Base-by-base conservation (phyloP, 768 basidiomycete genomes). In the Psilocybe azurescens region DNA sequence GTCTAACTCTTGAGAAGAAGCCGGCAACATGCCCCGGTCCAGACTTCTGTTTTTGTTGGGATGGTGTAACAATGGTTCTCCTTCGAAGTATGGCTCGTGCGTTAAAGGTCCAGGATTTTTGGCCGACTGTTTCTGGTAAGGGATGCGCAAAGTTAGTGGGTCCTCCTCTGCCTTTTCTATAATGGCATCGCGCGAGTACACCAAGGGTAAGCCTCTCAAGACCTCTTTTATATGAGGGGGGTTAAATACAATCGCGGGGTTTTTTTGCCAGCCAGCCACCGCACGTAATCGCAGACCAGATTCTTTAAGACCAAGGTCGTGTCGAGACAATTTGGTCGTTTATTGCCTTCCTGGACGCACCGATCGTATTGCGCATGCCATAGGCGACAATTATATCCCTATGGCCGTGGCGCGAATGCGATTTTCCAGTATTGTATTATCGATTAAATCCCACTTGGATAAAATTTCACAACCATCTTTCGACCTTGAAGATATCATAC, bases 331-430 rank as follows among this genome's bases (percentile, higher is more conserved):
- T 59, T 24, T 69, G 64, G 33, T 58, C 46, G 56, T 58, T 6
- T 36, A 48, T 58, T 69, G 67, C 56, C 69, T 72, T 13, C 70
- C 70, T 32, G 39, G 56, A 14, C 44, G 60, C 28, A 65, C 67
- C 16, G 67, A 70, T 53, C 49, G 56, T 3, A 71, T 71, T 30
- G 63, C 69, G 1, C 66, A 44, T 33, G 65, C 59, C 18, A 46
- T 72, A n/a, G 65, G 63, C 53, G 65, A 60, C 28, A 53, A 65
- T 20, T 58, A 51, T 32, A 55, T 74, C 39, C 71, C 72, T 4
- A 46, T 69, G n/a, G 62, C 65, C 4, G 52, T 73, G 9, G 68
- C 68, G 9, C 65, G 65, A 36, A 70, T 72, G 61, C 64, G 67
- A 36, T 71, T 69, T 36, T 56, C 68, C 29, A 68, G 65, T 39